Evolutionary conservation across 257 asterid genomes (phyloP).

Genomic region (Ilex asprella): DNA sequence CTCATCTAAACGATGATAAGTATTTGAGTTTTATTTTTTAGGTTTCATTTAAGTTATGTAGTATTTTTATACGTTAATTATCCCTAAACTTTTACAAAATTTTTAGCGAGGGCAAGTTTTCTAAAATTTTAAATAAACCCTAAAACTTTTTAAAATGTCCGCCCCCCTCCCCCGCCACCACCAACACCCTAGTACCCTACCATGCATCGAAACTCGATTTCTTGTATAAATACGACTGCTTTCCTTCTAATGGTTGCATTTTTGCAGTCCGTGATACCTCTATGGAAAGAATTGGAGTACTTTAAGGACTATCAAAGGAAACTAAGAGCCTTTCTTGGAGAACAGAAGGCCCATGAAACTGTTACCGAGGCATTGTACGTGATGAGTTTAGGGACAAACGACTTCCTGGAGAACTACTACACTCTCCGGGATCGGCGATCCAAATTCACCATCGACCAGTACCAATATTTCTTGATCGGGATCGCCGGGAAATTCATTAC

Average conservation of each 20-base stretch:
- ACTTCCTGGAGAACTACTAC: slow-evolving; percentile 84
- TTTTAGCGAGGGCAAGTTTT: too few relatives aligned
- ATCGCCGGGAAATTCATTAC: slow-evolving; percentile 45
- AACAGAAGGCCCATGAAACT: slow-evolving; percentile 28
- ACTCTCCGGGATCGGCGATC: slow-evolving; percentile 39
- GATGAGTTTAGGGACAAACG: slow-evolving; percentile 86
- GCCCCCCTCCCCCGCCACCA: too few relatives aligned
- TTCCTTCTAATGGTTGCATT: neutral
- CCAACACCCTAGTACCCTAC: too few relatives aligned
- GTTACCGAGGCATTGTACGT: slow-evolving; percentile 55
- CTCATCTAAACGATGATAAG: too few relatives aligned
- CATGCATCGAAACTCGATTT: neutral
- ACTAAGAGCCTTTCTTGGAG: slow-evolving; percentile 43
- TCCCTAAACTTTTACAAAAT: too few relatives aligned
- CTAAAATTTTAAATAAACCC: too few relatives aligned
- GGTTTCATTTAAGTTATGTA: too few relatives aligned
- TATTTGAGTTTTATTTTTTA: too few relatives aligned
- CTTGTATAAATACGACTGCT: neutral
- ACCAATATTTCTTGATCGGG: slow-evolving; percentile 35
- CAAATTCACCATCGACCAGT: slow-evolving; percentile 56
- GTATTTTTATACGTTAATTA: too few relatives aligned
- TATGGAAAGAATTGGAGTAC: slow-evolving; percentile 83
- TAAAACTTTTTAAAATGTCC: too few relatives aligned
- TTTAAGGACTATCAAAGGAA: slow-evolving; percentile 59
- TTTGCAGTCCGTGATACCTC: slow-evolving; percentile 69